These are phyloP conservation scores for Claviceps arundinis DNA, from an alignment of 2,329 filamentous ascomycete genomes.

Conservation along the genomic window DNA sequence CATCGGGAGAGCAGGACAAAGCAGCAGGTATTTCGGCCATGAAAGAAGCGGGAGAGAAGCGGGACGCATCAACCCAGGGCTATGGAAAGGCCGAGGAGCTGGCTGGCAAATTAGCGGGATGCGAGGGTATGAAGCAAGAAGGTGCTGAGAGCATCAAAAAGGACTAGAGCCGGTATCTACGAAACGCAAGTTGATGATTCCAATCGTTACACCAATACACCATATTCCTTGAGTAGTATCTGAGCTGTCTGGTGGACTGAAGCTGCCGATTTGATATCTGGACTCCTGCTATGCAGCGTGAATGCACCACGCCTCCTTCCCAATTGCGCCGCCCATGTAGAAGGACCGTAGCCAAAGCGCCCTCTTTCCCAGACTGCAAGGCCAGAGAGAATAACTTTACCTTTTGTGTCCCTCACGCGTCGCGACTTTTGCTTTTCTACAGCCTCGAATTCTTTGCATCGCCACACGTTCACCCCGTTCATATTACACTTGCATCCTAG, in stretches of 20 bases:
- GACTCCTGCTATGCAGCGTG: neutral
- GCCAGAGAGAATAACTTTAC: neutral
- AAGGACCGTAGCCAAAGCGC: neutral
- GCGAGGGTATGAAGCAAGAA: conserved; percentile 56
- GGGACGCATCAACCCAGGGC: conserved; percentile 38
- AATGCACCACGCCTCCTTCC: neutral
- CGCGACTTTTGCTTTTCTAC: neutral
- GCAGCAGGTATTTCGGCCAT: conserved; percentile 46
- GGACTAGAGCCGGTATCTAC: conserved; percentile 7
- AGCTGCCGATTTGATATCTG: neutral
- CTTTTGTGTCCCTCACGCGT: neutral
- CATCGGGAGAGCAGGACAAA: conserved; percentile 52
- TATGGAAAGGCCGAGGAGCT: conserved; percentile 52
- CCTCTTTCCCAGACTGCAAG: neutral
- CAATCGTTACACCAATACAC: too few relatives aligned
- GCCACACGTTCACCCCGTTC: conserved; percentile 1
- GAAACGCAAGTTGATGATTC: neutral
- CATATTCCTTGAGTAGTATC: too few relatives aligned
- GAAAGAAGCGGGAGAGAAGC: conserved; percentile 44
- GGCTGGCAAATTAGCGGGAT: conserved; percentile 49
- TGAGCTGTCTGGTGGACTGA: neutral
- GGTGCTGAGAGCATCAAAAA: conserved; percentile 36
- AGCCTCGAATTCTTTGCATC: conserved; percentile 5
- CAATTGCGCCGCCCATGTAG: neutral
- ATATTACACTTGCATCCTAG: neutral